phyloP scores from a whole-genome alignment of 208 protist genomes.

The Trypanosoma theileri region DNA sequence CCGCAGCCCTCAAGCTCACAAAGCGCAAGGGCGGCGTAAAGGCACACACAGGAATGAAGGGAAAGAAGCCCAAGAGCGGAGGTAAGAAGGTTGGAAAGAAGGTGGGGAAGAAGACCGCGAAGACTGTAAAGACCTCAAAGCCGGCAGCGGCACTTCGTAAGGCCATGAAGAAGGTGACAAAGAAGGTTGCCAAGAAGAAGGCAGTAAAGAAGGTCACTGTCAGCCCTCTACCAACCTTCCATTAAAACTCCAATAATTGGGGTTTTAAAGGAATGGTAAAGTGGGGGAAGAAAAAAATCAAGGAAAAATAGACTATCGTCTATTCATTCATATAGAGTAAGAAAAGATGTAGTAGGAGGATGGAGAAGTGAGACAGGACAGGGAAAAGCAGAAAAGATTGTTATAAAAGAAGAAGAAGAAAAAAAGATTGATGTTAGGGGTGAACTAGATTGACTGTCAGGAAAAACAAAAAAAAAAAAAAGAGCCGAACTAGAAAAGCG shows the following conservation, averaged over 20 bases:
- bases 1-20: background rate
- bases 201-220: background rate
- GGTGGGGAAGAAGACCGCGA: background rate
- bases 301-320: background rate
- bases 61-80: background rate
- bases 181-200: conserved; percentile 13
- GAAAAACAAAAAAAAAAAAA: too few species aligned
- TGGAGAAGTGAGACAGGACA: background rate
- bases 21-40: background rate
- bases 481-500: too few species aligned
- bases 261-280: background rate
- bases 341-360: background rate
- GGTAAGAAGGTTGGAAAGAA: background rate
- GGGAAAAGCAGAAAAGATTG: too few species aligned
- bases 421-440: too few species aligned
- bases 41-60: background rate
- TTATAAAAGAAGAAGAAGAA: too few species aligned
- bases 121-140: background rate
- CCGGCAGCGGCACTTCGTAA: too few species aligned
- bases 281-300: background rate
- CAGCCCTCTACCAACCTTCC: too few species aligned
- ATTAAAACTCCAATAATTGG: too few species aligned
- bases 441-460: too few species aligned
- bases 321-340: background rate
- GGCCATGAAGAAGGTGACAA: conserved; percentile 4